Evolutionary conservation across 208 protist species (phyloP).

Genomic region (Acanthamoeba lenticulata): DNA sequence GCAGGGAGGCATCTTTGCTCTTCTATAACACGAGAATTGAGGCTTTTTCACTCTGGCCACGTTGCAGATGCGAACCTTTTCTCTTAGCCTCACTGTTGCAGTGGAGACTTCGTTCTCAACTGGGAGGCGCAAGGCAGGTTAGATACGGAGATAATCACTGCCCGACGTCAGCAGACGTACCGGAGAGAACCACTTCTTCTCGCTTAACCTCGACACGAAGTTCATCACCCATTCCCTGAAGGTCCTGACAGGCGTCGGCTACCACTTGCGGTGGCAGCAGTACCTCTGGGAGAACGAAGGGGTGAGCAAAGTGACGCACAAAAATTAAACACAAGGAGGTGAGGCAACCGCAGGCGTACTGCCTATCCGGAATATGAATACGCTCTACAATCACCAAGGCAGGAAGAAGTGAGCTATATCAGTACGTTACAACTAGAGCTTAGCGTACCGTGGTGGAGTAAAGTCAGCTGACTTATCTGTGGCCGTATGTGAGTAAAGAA

Average conservation of each 20-base stretch:
- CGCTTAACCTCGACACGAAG: neutral
- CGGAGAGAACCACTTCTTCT: neutral
- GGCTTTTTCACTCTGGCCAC: too few relatives aligned
- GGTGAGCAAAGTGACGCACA: too few relatives aligned
- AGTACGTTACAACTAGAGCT: neutral
- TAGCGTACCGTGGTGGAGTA: slow-evolving; percentile 11
- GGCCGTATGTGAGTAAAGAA: neutral
- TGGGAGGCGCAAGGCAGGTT: neutral
- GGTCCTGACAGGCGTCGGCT: neutral
- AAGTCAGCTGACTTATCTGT: neutral
- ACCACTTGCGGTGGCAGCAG: neutral
- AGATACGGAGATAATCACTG: neutral
- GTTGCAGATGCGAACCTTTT: neutral
- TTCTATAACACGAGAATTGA: too few relatives aligned
- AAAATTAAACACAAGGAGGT: neutral
- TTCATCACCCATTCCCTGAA: neutral
- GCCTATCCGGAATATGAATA: slow-evolving; percentile 4
- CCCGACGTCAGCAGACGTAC: neutral
- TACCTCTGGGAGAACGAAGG: too few relatives aligned
- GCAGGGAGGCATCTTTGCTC: neutral
- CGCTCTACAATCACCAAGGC: neutral
- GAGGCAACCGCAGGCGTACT: neutral
- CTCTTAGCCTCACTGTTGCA: neutral
- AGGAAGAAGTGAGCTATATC: neutral
- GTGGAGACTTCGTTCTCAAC: neutral